phyloP scores from a whole-genome alignment of 2,329 filamentous ascomycete genomes.

The Apiospora marii region DNA sequence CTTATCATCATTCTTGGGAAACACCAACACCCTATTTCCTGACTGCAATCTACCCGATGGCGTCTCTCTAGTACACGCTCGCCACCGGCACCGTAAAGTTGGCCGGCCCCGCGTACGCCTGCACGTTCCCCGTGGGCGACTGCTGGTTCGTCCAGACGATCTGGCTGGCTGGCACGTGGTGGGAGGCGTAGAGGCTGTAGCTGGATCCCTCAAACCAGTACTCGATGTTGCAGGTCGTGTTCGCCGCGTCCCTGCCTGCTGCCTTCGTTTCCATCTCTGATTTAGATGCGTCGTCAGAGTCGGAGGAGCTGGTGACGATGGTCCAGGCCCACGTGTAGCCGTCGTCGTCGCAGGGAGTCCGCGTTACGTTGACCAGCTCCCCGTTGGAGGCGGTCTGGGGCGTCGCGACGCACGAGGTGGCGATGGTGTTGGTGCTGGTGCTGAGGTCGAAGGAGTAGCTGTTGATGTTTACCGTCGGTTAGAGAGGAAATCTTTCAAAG shows the following conservation, averaged over 20 bases:
- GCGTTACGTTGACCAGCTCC: slow-evolving; percentile 3
- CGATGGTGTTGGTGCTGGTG: background rate
- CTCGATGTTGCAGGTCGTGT: slow-evolving; percentile 18
- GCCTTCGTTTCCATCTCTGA: background rate
- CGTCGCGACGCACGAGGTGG: background rate
- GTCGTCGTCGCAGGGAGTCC: slow-evolving; percentile 14
- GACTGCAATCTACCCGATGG: too few species aligned
- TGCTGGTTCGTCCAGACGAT: slow-evolving; percentile 22
- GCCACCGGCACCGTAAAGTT: slow-evolving; percentile 19
- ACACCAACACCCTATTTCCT: too few species aligned
- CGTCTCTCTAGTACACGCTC: background rate
- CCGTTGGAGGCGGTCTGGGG: background rate
- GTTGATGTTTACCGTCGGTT: background rate
- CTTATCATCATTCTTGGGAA: too few species aligned
- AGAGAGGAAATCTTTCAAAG: background rate
- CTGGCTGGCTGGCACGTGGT: slow-evolving; percentile 17
- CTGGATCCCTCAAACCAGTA: background rate
- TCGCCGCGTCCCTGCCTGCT: background rate
- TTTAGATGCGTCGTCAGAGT: background rate
- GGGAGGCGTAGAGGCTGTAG: background rate
- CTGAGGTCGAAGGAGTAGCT: slow-evolving; percentile 23
- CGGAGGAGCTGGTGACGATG: background rate
- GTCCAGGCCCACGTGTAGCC: slow-evolving; percentile 20
- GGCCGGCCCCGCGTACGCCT: slow-evolving; percentile 8
- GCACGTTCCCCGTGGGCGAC: slow-evolving; percentile 17